Conservation (phyloP, 1,284 basidiomycete species). For the Microbotryum scabiosae region DNA sequence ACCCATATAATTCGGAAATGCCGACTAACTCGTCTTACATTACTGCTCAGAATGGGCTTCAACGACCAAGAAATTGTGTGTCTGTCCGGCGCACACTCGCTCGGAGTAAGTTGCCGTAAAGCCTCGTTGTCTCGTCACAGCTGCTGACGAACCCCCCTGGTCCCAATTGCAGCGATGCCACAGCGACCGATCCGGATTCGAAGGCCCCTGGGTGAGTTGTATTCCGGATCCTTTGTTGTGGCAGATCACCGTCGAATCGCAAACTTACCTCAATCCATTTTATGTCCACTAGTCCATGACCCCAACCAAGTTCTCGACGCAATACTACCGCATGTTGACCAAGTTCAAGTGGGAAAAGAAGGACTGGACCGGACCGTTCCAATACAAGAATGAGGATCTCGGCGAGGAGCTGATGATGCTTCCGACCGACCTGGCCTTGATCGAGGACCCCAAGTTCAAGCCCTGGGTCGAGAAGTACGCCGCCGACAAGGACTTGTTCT, state of each 20-base stretch:
- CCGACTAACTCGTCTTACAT: conserved; percentile 6
- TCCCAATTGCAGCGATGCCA: conserved; percentile 40
- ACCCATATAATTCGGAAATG: not conserved
- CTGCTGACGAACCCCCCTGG: no score
- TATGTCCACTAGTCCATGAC: conserved; percentile 38
- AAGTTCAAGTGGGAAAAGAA: not conserved
- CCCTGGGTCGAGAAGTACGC: conserved; percentile 44
- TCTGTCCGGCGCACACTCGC: conserved; percentile 48
- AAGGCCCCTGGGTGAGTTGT: conserved; percentile 33
- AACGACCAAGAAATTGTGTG: conserved; percentile 50
- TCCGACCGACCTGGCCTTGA: conserved; percentile 43
- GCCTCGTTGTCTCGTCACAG: no score
- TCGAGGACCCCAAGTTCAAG: conserved; percentile 37
- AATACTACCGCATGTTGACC: conserved; percentile 42
- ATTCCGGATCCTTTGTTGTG: no score
- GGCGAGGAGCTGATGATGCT: conserved; percentile 51
- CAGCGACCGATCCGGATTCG: conserved; percentile 45
- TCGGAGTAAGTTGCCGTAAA: conserved; percentile 36
- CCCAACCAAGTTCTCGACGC: conserved; percentile 46
- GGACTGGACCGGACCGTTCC: conserved; percentile 49
- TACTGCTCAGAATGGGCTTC: conserved; percentile 42
- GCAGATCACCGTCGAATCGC: no score
- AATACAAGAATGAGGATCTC: conserved; percentile 42
- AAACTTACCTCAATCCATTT: no score
- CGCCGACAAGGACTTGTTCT: conserved; percentile 49